A percentile compares a stretch with the other conserved stretches of the same genome.
Evolutionary conservation across 2,329 filamentous ascomycete species (phyloP).

Genomic region (Hypoxylon sp.): DNA sequence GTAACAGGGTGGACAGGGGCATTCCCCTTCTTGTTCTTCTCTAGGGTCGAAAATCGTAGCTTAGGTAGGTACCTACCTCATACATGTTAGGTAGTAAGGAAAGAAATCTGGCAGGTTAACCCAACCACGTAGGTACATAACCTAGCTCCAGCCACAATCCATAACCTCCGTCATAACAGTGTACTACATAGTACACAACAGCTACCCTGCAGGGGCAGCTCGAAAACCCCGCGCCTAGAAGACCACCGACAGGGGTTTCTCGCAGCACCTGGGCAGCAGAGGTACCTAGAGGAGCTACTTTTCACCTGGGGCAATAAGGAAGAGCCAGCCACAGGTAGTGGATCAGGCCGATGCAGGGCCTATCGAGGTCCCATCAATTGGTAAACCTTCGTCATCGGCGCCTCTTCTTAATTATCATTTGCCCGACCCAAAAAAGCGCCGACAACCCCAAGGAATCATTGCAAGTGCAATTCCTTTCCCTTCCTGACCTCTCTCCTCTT

Average conservation of each 20-base stretch:
- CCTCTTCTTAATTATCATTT: constrained; percentile 1
- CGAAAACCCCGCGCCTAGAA: constrained; percentile 7
- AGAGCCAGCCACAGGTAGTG: not conserved
- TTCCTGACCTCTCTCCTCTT: not conserved
- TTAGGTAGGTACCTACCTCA: too few species aligned
- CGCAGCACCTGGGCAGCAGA: too few species aligned
- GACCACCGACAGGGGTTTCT: not conserved
- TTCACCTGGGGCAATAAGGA: not conserved
- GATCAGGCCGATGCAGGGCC: constrained; percentile 1
- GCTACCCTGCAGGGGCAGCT: constrained; percentile 25
- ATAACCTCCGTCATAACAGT: not conserved
- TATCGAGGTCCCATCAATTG: constrained; percentile 28
- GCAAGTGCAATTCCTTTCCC: constrained; percentile 9
- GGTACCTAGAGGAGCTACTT: constrained; percentile 28
- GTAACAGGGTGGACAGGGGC: too few species aligned
- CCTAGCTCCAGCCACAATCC: too few species aligned
- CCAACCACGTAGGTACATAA: too few species aligned
- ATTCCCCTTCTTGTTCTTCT: too few species aligned
- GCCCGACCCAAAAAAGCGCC: constrained; percentile 6
- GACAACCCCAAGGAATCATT: constrained; percentile 10
- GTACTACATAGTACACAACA: not conserved
- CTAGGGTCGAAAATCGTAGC: too few species aligned
- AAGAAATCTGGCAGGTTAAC: too few species aligned
- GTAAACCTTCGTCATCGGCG: constrained; percentile 33
- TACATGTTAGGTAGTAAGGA: too few species aligned